A percentile compares a stretch with the other conserved stretches of the same genome.
Conservation (phyloP, 176 grass and related monocot species). For the Aegilops umbellulata region DNA sequence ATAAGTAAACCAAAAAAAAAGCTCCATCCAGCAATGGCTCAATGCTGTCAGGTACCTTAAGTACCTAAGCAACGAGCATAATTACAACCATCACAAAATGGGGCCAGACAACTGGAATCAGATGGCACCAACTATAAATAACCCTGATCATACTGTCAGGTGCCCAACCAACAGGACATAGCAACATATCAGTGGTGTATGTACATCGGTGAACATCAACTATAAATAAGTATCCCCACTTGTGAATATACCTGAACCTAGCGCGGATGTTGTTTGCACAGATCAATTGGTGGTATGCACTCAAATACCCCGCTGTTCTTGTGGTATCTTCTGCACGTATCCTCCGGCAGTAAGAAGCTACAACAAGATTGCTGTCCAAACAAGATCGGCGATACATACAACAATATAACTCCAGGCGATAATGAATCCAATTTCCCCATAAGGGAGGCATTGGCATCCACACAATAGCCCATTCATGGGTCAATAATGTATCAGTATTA, state of each 20-base stretch:
- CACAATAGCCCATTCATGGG: neutral
- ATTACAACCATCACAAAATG: neutral
- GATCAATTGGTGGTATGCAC: neutral
- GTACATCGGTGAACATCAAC: slow-evolving; percentile 21
- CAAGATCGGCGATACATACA: neutral
- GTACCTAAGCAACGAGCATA: neutral
- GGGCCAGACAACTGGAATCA: neutral
- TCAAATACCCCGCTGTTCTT: neutral
- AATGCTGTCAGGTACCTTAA: neutral
- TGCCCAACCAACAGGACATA: neutral
- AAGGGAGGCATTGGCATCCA: neutral
- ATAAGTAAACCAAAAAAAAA: neutral
- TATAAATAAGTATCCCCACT: neutral
- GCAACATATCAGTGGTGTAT: neutral
- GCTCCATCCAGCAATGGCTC: neutral
- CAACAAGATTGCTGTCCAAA: neutral
- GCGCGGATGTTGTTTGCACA: neutral
- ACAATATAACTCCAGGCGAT: neutral
- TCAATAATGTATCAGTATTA: neutral
- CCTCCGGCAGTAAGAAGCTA: neutral
- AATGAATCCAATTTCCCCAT: neutral
- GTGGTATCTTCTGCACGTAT: neutral
- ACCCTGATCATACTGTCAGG: neutral
- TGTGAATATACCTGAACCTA: slow-evolving; percentile 28
- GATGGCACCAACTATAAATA: neutral